Conservation (phyloP, 2,329 filamentous ascomycete genomes). For the Aureobasidium sp. region DNA sequence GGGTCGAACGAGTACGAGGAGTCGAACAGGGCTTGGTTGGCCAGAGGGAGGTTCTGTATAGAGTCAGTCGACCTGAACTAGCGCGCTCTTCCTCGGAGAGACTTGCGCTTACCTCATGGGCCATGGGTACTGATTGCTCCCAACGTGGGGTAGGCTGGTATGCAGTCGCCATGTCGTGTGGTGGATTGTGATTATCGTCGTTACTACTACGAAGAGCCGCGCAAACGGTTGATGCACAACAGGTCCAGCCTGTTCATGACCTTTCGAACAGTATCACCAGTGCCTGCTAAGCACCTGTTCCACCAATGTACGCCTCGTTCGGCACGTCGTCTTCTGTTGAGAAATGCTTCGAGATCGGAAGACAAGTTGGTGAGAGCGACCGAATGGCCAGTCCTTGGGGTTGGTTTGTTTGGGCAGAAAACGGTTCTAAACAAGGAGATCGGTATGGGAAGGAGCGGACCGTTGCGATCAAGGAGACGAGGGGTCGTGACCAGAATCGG, state of each 20-base stretch:
- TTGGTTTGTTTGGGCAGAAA: neutral
- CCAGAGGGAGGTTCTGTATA: neutral
- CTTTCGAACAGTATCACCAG: neutral
- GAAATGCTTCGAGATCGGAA: neutral
- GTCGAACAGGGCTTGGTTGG: neutral
- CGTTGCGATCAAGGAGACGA: slow-evolving; percentile 5
- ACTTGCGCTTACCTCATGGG: slow-evolving; percentile 1
- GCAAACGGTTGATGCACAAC: slow-evolving; percentile 6
- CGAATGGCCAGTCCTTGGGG: neutral
- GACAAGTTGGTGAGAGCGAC: neutral
- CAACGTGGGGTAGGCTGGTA: slow-evolving; percentile 10
- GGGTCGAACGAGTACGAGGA: slow-evolving; percentile 2
- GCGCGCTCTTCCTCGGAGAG: neutral
- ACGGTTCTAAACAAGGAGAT: slow-evolving; percentile 7
- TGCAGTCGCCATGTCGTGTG: slow-evolving; percentile 8
- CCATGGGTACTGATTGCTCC: slow-evolving; percentile 7
- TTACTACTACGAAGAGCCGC: neutral
- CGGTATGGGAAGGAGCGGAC: neutral
- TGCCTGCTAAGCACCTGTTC: neutral
- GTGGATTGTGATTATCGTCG: neutral
- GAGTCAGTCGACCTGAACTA: neutral
- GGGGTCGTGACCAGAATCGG: neutral
- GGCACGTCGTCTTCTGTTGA: neutral
- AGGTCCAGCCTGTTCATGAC: slow-evolving; percentile 11
- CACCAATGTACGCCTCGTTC: neutral